These are phyloP conservation scores for Nymphaea thermarum DNA, from an alignment of 164 flowering plant species.

Conservation along the genomic window DNA sequence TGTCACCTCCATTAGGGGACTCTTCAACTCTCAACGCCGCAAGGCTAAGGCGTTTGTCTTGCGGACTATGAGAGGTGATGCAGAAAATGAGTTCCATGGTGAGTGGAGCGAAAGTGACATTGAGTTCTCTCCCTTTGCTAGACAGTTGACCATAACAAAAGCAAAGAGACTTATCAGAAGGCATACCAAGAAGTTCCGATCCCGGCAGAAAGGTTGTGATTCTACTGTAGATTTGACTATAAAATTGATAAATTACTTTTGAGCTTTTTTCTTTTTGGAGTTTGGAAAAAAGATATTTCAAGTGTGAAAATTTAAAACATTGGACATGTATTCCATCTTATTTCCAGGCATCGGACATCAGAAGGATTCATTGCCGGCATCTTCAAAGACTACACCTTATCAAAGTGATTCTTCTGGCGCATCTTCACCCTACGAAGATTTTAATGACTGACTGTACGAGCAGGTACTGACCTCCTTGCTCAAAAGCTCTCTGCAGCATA, in stretches of 20 bases:
- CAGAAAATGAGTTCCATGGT: conserved; percentile 62
- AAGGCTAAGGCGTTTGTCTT: conserved; percentile 90
- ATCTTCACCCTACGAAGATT: conserved; percentile 75
- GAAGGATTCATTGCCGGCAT: conserved; percentile 46
- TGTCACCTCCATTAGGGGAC: conserved; percentile 86
- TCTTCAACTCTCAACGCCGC: conserved; percentile 82
- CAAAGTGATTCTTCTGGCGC: conserved; percentile 74
- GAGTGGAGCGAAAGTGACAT: conserved; percentile 96
- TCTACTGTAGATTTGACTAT: too few species aligned
- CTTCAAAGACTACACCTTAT: conserved; percentile 53
- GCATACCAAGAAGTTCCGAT: conserved; percentile 87
- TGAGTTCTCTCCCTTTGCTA: conserved; percentile 85
- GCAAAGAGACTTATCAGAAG: conserved; percentile 81
- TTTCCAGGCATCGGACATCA: conserved; percentile 18
- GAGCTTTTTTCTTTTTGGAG: too few species aligned
- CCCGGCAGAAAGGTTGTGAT: conserved; percentile 66
- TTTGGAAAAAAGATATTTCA: too few species aligned
- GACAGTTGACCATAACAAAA: conserved; percentile 90
- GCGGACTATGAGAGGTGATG: conserved; percentile 97
- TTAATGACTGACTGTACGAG: conserved; percentile 26
- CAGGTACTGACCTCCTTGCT: not conserved
- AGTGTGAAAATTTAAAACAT: too few species aligned
- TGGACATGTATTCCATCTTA: too few species aligned
- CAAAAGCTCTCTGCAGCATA: conserved; percentile 1
- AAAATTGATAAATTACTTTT: not conserved